Base-by-base conservation (phyloP, 192 early-diverging fungal species). In the Pilaira anomala region DNA sequence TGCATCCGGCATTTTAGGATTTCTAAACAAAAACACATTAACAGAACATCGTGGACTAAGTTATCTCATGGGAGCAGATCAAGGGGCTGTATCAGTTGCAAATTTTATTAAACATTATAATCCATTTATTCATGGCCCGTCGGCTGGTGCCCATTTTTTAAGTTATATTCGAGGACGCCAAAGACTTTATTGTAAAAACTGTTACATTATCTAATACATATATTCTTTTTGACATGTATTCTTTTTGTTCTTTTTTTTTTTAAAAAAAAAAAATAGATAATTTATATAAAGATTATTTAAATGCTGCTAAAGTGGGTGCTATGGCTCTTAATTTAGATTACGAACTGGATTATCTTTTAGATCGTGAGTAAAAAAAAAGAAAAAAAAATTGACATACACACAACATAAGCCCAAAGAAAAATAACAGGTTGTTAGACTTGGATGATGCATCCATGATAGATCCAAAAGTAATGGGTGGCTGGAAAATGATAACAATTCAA, bases 271-370 rank as follows among this genome's bases (percentile, higher is more conserved):
- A n/a, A 71, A 80, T 70, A 67, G 65, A 67, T 25, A 41, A 51
- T 41, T 56, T 46, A 21, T 1, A 30, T 2, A 22, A 8, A 19
- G 61, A 63, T 52, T 29, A 51, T n/a, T 26, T 82, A 33, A 85
- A 85, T 67, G 83, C 77, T 18, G 83, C 83, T 12, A 71, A 76
- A 40, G 67, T 71, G 29, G 83, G 81, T 5, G 77, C 77, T 44
- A 52, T 81, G 68, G 70, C 62, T 6, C 33, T 28, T 13, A 79
- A 85, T 46, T 62, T 85, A 48, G 33, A 63, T 3, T 22, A 63
- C 21, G 72, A 85, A 63, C 60, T 85, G 5, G 46, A 71, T n/a
- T 79, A 79, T 48, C 63, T 85, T 12, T 62, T 49, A 41, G 45
- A 36, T 36, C 53, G 64, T 65, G 60, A 2, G 56, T 60, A 18